A percentile compares a stretch with the other conserved stretches of the same genome.
Conservation (phyloP, 2,329 filamentous ascomycete species). For the Lasiodiplodia citricola region DNA sequence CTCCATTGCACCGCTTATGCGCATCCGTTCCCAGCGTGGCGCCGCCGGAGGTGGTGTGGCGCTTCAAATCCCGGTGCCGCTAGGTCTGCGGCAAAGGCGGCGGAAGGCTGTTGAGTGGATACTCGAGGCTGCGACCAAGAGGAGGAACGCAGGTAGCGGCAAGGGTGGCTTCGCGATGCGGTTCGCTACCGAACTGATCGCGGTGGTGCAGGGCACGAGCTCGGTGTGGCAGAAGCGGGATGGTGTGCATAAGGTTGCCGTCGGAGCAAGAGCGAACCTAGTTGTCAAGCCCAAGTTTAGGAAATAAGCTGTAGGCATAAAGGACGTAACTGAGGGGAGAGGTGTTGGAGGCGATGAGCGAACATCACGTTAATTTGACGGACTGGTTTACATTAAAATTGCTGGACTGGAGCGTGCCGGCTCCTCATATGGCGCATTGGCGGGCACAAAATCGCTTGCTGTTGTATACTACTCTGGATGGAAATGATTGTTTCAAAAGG, state of each 20-base stretch:
- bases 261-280: constrained; percentile 75
- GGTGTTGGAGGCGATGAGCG: not conserved
- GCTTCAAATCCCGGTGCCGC: constrained; percentile 80
- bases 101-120: constrained; percentile 88
- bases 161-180: constrained; percentile 74
- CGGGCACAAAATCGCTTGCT: not conserved
- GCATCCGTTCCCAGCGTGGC: constrained; percentile 76
- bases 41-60: constrained; percentile 84
- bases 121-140: constrained; percentile 79
- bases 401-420: not conserved
- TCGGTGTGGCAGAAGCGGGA: constrained; percentile 82
- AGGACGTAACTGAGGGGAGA: not conserved
- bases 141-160: constrained; percentile 73
- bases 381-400: constrained; percentile 4
- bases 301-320: not conserved
- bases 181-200: constrained; percentile 84
- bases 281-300: not conserved
- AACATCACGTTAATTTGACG: not conserved
- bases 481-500: not conserved
- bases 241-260: constrained; percentile 79
- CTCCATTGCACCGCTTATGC: constrained; percentile 86
- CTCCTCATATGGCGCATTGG: not conserved
- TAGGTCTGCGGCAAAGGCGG: constrained; percentile 75
- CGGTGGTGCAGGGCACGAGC: constrained; percentile 86
- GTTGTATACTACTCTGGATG: constrained; percentile 6